A percentile compares a stretch with the other conserved stretches of the same genome.
phyloP scores from a whole-genome alignment of 2,329 filamentous ascomycete genomes.

The Venturia effusa region DNA sequence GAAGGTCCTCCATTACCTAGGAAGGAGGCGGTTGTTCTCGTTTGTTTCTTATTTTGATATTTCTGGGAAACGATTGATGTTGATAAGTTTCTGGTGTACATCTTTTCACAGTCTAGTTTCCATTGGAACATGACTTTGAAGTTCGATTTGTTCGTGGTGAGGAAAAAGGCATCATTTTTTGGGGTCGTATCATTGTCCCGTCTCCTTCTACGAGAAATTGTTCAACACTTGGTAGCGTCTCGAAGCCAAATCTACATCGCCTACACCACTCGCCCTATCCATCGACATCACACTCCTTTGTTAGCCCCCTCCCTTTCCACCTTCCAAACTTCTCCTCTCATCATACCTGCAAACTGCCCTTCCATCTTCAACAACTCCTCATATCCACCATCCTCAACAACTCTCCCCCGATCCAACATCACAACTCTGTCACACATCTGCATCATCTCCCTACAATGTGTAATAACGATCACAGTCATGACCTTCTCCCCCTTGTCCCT shows the following conservation, averaged over 20 bases:
- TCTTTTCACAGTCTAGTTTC: no score
- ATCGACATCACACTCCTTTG: constrained; percentile 2
- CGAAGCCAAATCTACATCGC: neutral
- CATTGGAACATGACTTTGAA: no score
- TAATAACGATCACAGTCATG: constrained; percentile 70
- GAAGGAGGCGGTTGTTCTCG: no score
- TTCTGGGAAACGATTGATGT: no score
- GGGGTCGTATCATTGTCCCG: no score
- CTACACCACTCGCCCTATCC: constrained; percentile 4
- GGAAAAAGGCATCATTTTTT: no score
- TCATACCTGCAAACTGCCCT: constrained; percentile 20
- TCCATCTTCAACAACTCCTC: constrained; percentile 40
- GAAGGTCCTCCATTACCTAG: no score
- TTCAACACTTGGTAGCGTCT: neutral
- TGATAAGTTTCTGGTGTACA: no score
- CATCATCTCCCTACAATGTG: constrained; percentile 83
- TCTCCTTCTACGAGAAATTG: no score
- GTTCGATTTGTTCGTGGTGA: no score
- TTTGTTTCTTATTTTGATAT: no score
- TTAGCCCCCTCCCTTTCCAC: neutral
- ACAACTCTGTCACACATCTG: constrained; percentile 61
- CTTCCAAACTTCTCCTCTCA: constrained; percentile 7
- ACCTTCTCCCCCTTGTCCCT: constrained; percentile 16
- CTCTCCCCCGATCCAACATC: constrained; percentile 56
- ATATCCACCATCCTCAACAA: constrained; percentile 59